phyloP scores from a whole-genome alignment of 768 basidiomycete species.

The Lactarius tabidus region DNA sequence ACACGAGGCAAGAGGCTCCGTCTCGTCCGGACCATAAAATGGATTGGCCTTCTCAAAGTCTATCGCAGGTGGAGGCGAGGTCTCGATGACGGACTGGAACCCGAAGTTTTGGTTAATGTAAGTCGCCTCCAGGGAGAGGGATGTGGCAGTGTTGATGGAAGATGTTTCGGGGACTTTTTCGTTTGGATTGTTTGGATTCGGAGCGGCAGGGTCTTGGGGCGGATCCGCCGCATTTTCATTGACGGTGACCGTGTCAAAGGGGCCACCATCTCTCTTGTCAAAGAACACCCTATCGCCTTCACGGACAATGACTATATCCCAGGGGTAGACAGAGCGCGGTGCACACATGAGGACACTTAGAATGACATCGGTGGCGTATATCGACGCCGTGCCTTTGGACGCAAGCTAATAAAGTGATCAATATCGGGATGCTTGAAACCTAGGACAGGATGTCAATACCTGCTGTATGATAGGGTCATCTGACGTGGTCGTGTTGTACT shows the following conservation, averaged over 20 bases:
- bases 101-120: conserved; percentile 99
- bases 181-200: conserved; percentile 71
- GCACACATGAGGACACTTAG: conserved; percentile 95
- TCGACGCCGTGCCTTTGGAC: conserved; percentile 70
- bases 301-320: conserved; percentile 95
- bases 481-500: conserved; percentile 96
- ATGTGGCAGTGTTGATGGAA: conserved; percentile 89
- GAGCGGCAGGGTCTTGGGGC: conserved; percentile 74
- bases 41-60: conserved; percentile 89
- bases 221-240: conserved; percentile 98
- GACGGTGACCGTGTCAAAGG: conserved; percentile 95
- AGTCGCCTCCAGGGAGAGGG: conserved; percentile 93
- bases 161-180: conserved; percentile 74
- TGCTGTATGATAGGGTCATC: conserved; percentile 97
- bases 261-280: conserved; percentile 96
- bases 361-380: conserved; percentile 95
- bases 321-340: conserved; percentile 92
- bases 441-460: conserved; percentile 39
- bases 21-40: conserved; percentile 91
- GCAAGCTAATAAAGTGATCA: conserved; percentile 54
- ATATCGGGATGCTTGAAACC: conserved; percentile 3
- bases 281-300: conserved; percentile 93
- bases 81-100: conserved; percentile 89
- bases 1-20: conserved; percentile 91
- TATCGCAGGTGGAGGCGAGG: conserved; percentile 52